Base-by-base conservation (phyloP, 495 filamentous ascomycete species). In the Xylaria grammica region DNA sequence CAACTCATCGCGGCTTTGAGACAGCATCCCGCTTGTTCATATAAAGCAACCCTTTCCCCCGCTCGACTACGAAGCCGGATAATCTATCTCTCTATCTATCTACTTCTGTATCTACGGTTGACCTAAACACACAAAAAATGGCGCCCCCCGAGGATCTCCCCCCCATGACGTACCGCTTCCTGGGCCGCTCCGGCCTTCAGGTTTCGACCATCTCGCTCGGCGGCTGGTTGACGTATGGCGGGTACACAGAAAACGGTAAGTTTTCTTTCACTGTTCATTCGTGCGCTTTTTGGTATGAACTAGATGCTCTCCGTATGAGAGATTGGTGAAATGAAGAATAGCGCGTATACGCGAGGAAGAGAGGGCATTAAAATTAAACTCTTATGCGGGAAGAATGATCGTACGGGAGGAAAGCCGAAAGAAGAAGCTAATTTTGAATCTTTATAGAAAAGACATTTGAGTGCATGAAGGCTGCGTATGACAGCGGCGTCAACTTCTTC, bases 171-270 rank as follows among this genome's bases (percentile, higher is more conserved):
- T 92, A 91, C 78, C 87, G 91, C 59, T 83, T 86, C 77, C 85
- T 93, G 10, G 90, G 91, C 68, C 85, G 85, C 24, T 90, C 90
- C 13, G 90, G 90, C 4, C 79, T 93, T 24, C 87, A 92, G 73
- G 89, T 93, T 40, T 93, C 90, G 1, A 85, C 86, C 17, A 89
- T 93, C 61, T 87, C 87, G 3, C 80, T 93, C 7, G 90, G 90
- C 40, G 88, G 88, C 44, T 91, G 88, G 88, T 84, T 93, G 48
- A 94, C 91, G 0, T 92, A 90, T 62, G 90, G 91, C 54, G 91
- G 90, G 32, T 85, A 91, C 74, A 87, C 92, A 55, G 87, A 89
- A 40, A 82, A 87, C 69, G 87, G 87, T 88, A 81, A 45, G 72
- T 50, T 15, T 0, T 19, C 5, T 11, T 55, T 26, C 22, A 4